phyloP scores from a whole-genome alignment of 306 rosid genomes.

The Cyamopsis tetragonoloba region DNA sequence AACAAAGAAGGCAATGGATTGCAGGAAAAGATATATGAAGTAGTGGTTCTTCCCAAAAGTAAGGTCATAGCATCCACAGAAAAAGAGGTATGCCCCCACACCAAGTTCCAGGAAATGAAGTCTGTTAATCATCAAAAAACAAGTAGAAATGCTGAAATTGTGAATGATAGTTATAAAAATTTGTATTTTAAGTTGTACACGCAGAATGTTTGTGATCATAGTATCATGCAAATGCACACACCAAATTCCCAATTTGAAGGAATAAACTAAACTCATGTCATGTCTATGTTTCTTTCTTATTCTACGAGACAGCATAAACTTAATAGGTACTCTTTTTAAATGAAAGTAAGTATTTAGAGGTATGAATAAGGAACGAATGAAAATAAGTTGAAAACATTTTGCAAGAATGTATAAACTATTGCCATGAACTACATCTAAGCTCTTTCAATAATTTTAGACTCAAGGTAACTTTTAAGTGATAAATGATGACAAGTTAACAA shows the following conservation, averaged over 20 bases:
- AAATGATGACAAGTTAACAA: neutral
- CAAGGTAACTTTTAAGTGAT: neutral
- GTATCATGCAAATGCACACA: neutral
- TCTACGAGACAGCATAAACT: neutral
- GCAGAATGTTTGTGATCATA: neutral
- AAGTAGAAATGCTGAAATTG: constrained; percentile 14
- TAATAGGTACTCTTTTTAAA: too few species aligned
- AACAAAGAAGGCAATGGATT: constrained; percentile 81
- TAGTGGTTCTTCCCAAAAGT: constrained; percentile 64
- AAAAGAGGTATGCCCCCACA: constrained; percentile 74
- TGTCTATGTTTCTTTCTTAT: neutral
- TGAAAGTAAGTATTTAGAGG: too few species aligned
- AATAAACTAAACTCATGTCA: neutral
- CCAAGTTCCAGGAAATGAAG: constrained; percentile 66
- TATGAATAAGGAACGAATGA: too few species aligned
- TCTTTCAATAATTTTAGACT: too few species aligned
- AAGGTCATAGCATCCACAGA: constrained; percentile 77
- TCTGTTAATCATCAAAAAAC: constrained; percentile 42
- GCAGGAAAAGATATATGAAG: constrained; percentile 81
- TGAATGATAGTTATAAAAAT: neutral
- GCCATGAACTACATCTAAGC: too few species aligned
- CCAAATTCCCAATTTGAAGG: neutral
- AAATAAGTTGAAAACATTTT: too few species aligned
- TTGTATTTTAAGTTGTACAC: neutral
- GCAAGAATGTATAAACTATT: too few species aligned